Conservation (phyloP, 768 basidiomycete species). For the Pulveroboletus sp. region DNA sequence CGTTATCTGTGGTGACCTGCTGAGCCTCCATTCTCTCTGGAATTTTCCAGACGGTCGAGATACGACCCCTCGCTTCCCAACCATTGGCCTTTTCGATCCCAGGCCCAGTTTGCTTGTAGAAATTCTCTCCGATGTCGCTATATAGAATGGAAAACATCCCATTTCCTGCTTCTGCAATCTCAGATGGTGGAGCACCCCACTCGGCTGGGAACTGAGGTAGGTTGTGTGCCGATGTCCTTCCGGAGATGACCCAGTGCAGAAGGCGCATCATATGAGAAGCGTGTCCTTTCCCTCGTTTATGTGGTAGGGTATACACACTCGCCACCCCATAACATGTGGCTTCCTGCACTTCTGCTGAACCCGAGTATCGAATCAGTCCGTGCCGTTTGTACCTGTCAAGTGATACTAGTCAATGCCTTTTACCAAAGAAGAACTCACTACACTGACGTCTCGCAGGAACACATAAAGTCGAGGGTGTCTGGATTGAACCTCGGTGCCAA, state of each 20-base stretch:
- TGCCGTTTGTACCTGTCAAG: constrained; percentile 34
- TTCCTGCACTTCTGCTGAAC: constrained; percentile 22
- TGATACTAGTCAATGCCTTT: neutral
- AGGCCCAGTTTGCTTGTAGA: constrained; percentile 45
- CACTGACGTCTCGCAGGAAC: constrained; percentile 61
- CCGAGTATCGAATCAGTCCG: constrained; percentile 29
- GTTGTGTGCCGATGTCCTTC: constrained; percentile 20
- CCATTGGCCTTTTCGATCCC: constrained; percentile 31
- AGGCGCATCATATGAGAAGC: constrained; percentile 64
- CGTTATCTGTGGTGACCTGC: neutral
- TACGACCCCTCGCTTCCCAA: constrained; percentile 40
- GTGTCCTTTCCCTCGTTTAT: constrained; percentile 53
- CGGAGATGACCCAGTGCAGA: constrained; percentile 54
- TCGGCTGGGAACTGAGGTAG: constrained; percentile 37
- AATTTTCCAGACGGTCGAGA: constrained; percentile 42
- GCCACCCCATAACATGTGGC: constrained; percentile 52
- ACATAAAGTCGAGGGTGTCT: constrained; percentile 51
- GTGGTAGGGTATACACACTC: constrained; percentile 52
- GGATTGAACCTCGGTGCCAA: constrained; percentile 52
- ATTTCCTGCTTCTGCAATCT: constrained; percentile 33
- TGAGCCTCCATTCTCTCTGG: constrained; percentile 2
- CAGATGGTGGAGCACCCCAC: constrained; percentile 44
- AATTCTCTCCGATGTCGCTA: constrained; percentile 48
- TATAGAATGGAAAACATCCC: constrained; percentile 50
- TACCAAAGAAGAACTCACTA: neutral